phyloP scores from a whole-genome alignment of 2,329 filamentous ascomycete genomes.

The Sclerotinia borealis region DNA sequence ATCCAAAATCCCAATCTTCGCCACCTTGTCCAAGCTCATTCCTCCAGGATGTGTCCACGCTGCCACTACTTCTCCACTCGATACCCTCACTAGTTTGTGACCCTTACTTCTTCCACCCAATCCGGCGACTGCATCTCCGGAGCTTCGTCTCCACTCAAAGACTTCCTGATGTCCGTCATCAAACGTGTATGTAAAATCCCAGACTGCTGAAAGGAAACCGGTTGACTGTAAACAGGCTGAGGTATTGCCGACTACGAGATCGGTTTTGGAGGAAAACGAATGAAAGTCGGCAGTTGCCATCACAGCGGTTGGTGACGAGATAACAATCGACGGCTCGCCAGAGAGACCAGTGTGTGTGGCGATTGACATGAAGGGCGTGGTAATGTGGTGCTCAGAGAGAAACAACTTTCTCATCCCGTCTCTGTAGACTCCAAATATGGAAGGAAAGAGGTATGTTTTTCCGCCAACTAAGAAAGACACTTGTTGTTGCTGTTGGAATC shows the following conservation, averaged over 20 bases:
- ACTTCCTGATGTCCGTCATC: not conserved
- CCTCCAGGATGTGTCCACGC: not conserved
- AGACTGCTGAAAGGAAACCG: not conserved
- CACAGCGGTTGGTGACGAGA: not conserved
- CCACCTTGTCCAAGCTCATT: not conserved
- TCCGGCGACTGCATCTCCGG: not conserved
- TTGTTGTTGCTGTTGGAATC: not conserved
- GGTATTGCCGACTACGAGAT: not conserved
- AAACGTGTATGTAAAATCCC: not conserved
- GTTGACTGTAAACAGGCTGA: not conserved
- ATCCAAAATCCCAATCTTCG: constrained; percentile 6
- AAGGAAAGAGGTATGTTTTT: not conserved
- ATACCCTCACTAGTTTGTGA: not conserved
- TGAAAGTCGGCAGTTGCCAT: constrained; percentile 1
- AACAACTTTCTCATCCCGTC: not conserved
- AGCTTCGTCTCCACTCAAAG: constrained; percentile 2
- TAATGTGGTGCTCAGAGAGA: not conserved
- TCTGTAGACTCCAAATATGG: constrained; percentile 1
- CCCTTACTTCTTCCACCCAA: not conserved
- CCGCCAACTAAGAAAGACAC: not conserved
- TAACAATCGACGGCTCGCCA: not conserved
- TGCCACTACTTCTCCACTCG: not conserved
- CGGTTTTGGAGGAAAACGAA: not conserved
- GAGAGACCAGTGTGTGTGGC: not conserved
- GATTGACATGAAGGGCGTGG: not conserved